phyloP scores from a whole-genome alignment of 441 rosid species.

The Populus hybrid region DNA sequence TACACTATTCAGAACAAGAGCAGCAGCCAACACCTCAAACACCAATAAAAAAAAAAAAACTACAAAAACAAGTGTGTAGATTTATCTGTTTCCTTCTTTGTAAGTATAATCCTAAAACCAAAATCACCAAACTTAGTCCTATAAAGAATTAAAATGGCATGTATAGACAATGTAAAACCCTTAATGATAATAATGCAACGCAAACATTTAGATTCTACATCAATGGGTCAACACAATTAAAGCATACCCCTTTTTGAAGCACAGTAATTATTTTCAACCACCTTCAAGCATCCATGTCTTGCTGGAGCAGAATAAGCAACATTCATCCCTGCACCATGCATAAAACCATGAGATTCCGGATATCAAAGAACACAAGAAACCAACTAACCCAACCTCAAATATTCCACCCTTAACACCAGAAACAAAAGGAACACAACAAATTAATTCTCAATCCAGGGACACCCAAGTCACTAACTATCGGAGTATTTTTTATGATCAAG shows the following conservation, averaged over 20 bases:
- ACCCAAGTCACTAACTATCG: neutral
- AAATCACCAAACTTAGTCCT: neutral
- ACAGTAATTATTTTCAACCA: constrained; percentile 87
- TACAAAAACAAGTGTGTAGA: neutral
- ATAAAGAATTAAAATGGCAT: neutral
- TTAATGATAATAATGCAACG: too few relatives aligned
- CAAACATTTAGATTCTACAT: neutral
- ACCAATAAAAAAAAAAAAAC: neutral
- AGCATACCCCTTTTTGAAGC: constrained; percentile 75
- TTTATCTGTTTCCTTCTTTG: neutral
- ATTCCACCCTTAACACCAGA: neutral
- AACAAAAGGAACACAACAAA: neutral
- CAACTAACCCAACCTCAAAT: neutral
- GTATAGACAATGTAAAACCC: neutral
- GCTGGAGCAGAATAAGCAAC: constrained; percentile 76
- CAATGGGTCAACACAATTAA: constrained; percentile 4
- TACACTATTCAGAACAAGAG: neutral
- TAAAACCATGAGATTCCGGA: constrained; percentile 17
- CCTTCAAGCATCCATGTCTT: constrained; percentile 71
- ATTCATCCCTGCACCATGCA: constrained; percentile 49
- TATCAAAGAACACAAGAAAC: constrained; percentile 5
- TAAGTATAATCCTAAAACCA: neutral
- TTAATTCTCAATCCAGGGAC: neutral
- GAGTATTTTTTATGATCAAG: neutral
- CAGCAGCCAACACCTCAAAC: neutral